Evolutionary conservation across 331 rosid genomes (phyloP).

Genomic region (Cydonia oblonga): DNA sequence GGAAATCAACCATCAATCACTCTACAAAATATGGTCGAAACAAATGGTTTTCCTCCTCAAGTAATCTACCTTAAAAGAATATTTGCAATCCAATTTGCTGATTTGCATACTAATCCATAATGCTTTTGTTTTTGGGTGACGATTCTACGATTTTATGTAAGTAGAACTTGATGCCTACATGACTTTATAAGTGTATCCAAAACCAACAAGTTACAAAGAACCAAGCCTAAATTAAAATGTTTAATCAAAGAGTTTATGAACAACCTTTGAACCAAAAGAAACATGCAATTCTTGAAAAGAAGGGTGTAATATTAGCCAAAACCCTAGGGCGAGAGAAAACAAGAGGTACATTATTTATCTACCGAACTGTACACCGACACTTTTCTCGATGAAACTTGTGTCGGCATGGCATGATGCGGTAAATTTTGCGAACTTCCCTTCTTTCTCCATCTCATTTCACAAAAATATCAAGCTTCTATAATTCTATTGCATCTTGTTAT

Average conservation of each 20-base stretch:
- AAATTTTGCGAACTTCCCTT: not conserved
- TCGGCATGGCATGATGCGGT: constrained; percentile 1
- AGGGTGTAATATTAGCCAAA: not conserved
- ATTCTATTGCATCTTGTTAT: not conserved
- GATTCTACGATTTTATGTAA: not conserved
- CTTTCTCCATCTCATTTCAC: not conserved
- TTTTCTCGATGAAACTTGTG: not conserved
- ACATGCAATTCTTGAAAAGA: not conserved
- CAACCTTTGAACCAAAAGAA: not conserved
- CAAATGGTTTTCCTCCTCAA: too few relatives aligned
- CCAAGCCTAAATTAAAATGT: too few relatives aligned
- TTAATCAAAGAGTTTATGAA: not conserved
- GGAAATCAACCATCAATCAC: too few relatives aligned
- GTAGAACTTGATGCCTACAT: not conserved
- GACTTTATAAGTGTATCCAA: too few relatives aligned
- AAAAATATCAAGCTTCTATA: not conserved
- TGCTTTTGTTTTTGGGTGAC: not conserved
- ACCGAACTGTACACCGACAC: constrained; percentile 5
- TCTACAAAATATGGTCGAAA: too few relatives aligned
- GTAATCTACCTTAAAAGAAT: not conserved
- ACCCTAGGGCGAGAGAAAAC: not conserved
- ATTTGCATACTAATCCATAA: not conserved
- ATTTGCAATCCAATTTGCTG: not conserved
- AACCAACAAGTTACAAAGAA: not conserved
- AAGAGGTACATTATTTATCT: not conserved